Base-by-base conservation (phyloP, 805 yeast species). In the Nadsonia fulvescens region DNA sequence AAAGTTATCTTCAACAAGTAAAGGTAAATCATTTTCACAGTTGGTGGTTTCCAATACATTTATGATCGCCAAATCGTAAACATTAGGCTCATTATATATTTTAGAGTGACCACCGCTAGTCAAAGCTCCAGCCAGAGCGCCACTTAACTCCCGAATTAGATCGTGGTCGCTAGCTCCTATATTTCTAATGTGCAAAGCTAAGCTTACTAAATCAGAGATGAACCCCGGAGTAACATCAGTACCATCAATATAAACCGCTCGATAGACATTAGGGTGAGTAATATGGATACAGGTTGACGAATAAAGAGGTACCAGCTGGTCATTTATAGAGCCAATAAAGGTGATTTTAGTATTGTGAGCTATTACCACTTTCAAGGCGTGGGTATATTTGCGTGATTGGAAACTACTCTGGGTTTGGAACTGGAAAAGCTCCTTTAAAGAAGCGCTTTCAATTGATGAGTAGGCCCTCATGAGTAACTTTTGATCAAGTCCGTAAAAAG, bases 101-200 rank as follows among this genome's bases (percentile, higher is more conserved):
- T 65, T 73, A 0, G 95, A 82, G 46, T 86, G 98, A 0, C 98
- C 98, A 5, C 89, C 83, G 3, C 95, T 94, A 0, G 94, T 86
- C 28, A 89, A 54, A 1, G 93, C 76, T 0, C 98, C 98, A 0
- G 91, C 89, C 34, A 76, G 49, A 0, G 78, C 61, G 21, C 59
- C 63, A 29, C 93, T 78, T 22, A 86, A 61, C 44, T 89, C 95
- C 34, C 72, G 72, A 12, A 86, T 57, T 8, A 89, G 75, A 12
- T 82, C 89, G 44, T 79, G 86, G 43, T 86, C 98, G 25, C 73
- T 66, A 26, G 56, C 62, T 0, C 96, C 96, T 24, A 69, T 38
- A 44, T 86, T 81, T 29, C 75, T 66, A 23, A 83, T 49, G 28
- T 66, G 68, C 30, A 83, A 65, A 4, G 92, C 77, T 6, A 82